Base-by-base conservation (phyloP, 164 flowering plant genomes). In the Umbilicus rupestris region DNA sequence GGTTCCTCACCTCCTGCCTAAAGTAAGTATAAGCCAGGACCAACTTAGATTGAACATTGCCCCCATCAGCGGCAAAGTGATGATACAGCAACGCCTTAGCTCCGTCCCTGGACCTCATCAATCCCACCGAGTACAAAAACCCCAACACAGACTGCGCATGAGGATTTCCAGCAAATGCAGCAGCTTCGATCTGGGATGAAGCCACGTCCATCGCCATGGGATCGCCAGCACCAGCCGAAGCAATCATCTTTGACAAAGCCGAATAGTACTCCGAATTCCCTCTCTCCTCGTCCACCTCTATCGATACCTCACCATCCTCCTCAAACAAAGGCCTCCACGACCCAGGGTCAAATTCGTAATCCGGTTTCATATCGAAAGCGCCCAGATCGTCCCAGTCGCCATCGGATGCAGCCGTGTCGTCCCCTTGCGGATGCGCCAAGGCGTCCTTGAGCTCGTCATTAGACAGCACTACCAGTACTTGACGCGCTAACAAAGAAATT, bases 291-390 rank as follows among this genome's bases (percentile, higher is more conserved):
- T 47, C 62, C 6, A 65, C 12, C 33, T 68, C 11, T 33, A 70
- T 57, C 66, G 70, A 49, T 68, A 49, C 11, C 60, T 14, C 33
- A 12, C 11, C 35, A 28, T 76, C 80, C 17, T 87, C 86, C 44
- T 93, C 97, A 74, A 90, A 83, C 71, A 95, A 69, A 16, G 83
- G 91, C 55, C 90, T 84, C 99, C 99, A 92, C 16, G 97, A 86
- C 9, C 99, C 97, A 1, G 97, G 98, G 68, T 95, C 97, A 66
- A 95, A 85, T 58, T 87, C 85, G 60, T 82, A 83, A 7, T 89
- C 95, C 64, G 94, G 74, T 28, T 55, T 55, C 68, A 89, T 73
- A 63, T 88, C 94, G 17, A n/a, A 41, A 3, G 45, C 46, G 26
- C 80, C 81, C 77, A 95, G 87, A 42, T 91, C 90, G 69, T 92